phyloP scores from a whole-genome alignment of 495 filamentous ascomycete species.

The Daldinia decipiens region DNA sequence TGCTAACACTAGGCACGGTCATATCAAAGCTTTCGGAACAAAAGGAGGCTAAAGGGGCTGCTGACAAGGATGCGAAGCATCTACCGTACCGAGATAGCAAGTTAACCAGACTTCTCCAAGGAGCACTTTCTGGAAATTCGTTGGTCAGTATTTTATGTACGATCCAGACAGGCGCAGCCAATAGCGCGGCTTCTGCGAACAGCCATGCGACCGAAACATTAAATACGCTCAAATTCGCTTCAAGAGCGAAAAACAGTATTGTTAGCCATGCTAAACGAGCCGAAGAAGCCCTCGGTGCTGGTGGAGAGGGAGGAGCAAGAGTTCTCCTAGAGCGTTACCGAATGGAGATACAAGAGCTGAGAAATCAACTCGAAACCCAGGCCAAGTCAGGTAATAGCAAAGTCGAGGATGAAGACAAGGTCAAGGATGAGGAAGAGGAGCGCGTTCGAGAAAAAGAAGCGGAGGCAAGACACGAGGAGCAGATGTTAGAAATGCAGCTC shows the following conservation, averaged over 20 bases:
- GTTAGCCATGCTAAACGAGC: slow-evolving; percentile 96
- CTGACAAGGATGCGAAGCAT: slow-evolving; percentile 86
- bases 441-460: slow-evolving; percentile 81
- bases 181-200: slow-evolving; percentile 68
- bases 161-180: slow-evolving; percentile 78
- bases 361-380: slow-evolving; percentile 82
- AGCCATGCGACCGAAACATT: slow-evolving; percentile 87
- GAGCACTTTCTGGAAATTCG: slow-evolving; percentile 91
- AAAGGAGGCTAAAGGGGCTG: slow-evolving; percentile 75
- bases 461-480: slow-evolving; percentile 89
- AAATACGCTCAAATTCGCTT: slow-evolving; percentile 96
- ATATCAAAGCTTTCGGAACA: slow-evolving; percentile 85
- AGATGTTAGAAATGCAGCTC: slow-evolving; percentile 97
- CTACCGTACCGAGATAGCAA: slow-evolving; percentile 97
- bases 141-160: slow-evolving; percentile 98
- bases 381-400: slow-evolving; percentile 67
- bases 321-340: slow-evolving; percentile 93
- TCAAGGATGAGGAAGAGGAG: slow-evolving; percentile 68
- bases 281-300: slow-evolving; percentile 83
- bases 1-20: slow-evolving; percentile 94
- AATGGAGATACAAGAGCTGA: slow-evolving; percentile 88
- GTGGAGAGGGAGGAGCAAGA: slow-evolving; percentile 81
- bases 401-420: slow-evolving; percentile 72
- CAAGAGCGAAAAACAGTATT: slow-evolving; percentile 96
- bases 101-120: slow-evolving; percentile 90